Evolutionary conservation across 1,284 basidiomycete species (phyloP), one percentile per base, ranked within the genome.

Genomic region (Porogramme epimiltina): DNA sequence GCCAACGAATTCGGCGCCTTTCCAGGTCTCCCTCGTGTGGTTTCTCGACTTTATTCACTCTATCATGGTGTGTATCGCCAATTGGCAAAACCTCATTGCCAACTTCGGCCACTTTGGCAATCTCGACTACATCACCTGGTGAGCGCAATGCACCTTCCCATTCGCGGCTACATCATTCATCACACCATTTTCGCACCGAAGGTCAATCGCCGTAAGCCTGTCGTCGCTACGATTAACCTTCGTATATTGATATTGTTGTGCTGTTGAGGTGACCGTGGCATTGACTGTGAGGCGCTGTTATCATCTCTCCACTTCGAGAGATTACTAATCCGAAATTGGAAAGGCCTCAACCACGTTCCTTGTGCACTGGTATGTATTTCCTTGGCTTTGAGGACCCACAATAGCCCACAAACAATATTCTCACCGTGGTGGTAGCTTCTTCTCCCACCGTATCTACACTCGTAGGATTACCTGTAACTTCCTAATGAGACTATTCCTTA

Each of bases 121-220:
- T 33, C 49, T 49, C 6, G 58, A 59, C 37, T 22, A 48, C 3
- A 54, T 59, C 20, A 51, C 52, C 16, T 59, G 58, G 58, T 59
- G 16, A 26, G 9, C 16, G 18, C 4, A 2, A 16, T 3, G 34
- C 4, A 72, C 68, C 34, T 16, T 37, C 34, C 9, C n/a, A 3
- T 52, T 23, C 69, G 70, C 47, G 6, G 66, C 5, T 33, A 58
- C 6, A 68, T 70, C 47, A 66, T 64, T 15, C 2, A 9, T 33
- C 38, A 3, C 13, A 16, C 20, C 5, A 9, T 15, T 22, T 4
- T 20, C 15, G 4, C 31, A n/a, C n/a, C n/a, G n/a, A n/a, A 59
- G 58, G 58, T 56, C 58, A 3, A 38, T 54, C 26, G 58, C 54
- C 24, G 58, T 59, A 31, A 51, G 49, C 15, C 9, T 15, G 28